A percentile compares a stretch with the other conserved stretches of the same genome.
Conservation (phyloP, 306 rosid genomes). For the Neltuma alba region DNA sequence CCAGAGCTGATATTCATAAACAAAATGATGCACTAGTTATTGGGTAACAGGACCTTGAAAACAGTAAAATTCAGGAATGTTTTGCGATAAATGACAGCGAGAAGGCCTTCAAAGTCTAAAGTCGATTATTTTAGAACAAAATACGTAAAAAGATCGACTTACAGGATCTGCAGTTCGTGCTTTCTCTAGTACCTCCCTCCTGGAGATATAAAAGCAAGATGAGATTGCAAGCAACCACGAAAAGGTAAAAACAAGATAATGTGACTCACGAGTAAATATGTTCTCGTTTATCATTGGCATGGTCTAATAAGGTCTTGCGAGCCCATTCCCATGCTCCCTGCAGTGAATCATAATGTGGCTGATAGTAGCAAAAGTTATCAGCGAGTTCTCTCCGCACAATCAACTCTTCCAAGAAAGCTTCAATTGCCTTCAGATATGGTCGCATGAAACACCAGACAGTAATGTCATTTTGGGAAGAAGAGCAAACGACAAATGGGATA, state of each 20-base stretch:
- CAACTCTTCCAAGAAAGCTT: slow-evolving; percentile 86
- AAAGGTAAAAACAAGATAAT: slow-evolving; percentile 10
- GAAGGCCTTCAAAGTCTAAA: not conserved
- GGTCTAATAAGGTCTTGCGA: slow-evolving; percentile 80
- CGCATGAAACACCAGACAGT: slow-evolving; percentile 11
- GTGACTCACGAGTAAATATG: slow-evolving; percentile 72
- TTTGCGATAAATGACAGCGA: not conserved
- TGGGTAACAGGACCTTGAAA: not conserved
- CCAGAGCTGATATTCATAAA: slow-evolving; percentile 75
- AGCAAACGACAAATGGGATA: not conserved
- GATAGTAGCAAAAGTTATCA: slow-evolving; percentile 88
- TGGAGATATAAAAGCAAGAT: slow-evolving; percentile 41
- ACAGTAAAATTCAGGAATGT: not conserved
- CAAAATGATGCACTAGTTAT: slow-evolving; percentile 13
- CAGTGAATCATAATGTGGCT: slow-evolving; percentile 84
- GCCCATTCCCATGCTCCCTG: slow-evolving; percentile 99
- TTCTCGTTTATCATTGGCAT: slow-evolving; percentile 79
- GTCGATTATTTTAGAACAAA: slow-evolving; percentile 2
- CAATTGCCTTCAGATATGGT: slow-evolving; percentile 63
- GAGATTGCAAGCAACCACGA: slow-evolving; percentile 27
- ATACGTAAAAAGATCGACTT: slow-evolving; percentile 36
- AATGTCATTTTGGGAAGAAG: slow-evolving; percentile 15
- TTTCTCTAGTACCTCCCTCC: slow-evolving; percentile 89
- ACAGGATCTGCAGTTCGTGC: slow-evolving; percentile 90
- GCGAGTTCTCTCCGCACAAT: slow-evolving; percentile 90